Evolutionary conservation across 371 early-diverging fungal genomes (phyloP).

Genomic region (Mortierella sp.): DNA sequence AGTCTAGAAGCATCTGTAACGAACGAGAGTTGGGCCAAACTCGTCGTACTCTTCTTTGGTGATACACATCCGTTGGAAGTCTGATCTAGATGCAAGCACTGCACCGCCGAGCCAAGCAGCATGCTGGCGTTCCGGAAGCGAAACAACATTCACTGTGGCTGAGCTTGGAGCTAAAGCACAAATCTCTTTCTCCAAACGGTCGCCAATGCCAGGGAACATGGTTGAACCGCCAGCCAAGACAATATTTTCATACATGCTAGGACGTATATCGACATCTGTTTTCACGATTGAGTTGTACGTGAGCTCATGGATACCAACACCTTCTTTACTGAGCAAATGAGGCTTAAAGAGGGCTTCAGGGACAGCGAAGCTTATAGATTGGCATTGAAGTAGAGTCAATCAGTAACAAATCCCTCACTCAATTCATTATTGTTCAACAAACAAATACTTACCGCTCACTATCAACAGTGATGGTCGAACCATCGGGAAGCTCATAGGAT

Average conservation of each 20-base stretch:
- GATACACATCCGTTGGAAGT: conserved; percentile 72
- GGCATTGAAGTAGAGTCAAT: not conserved
- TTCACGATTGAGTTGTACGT: conserved; percentile 89
- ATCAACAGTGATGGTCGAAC: conserved; percentile 77
- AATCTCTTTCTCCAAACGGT: conserved; percentile 89
- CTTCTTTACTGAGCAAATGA: conserved; percentile 88
- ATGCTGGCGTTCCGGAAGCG: conserved; percentile 96
- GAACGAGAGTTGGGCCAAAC: conserved; percentile 96
- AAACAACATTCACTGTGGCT: conserved; percentile 93
- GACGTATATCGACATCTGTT: conserved; percentile 91
- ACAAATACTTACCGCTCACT: conserved; percentile 67
- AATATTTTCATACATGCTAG: conserved; percentile 85
- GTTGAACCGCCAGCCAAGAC: conserved; percentile 96
- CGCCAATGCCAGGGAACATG: conserved; percentile 85
- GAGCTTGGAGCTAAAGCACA: conserved; percentile 85
- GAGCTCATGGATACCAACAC: conserved; percentile 89
- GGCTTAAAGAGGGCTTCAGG: conserved; percentile 89
- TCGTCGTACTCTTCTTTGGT: conserved; percentile 97
- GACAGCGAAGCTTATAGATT: conserved; percentile 69
- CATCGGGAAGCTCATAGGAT: conserved; percentile 92
- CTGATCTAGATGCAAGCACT: conserved; percentile 85
- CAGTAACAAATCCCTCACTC: not conserved
- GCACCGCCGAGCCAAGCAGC: conserved; percentile 98
- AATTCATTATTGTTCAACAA: not conserved
- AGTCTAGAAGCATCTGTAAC: conserved; percentile 98